A percentile compares a stretch with the other conserved stretches of the same genome.
Conservation (phyloP, 2,329 filamentous ascomycete species). For the Scopulariopsis brevicaulis region DNA sequence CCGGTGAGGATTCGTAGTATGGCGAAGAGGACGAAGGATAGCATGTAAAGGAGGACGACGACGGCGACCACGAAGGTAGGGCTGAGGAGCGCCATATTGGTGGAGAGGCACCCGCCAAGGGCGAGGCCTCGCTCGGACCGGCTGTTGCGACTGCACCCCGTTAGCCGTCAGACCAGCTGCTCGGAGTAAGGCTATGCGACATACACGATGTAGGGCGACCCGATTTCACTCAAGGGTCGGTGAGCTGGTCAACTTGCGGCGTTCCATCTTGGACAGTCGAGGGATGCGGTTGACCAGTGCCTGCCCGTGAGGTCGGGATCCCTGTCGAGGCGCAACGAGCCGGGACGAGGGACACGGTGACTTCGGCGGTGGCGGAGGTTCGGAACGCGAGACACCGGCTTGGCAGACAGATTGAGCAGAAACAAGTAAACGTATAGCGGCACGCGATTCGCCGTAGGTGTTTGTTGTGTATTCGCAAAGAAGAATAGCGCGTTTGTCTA, state of each 20-base stretch:
- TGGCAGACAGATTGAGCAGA: neutral
- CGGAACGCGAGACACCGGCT: neutral
- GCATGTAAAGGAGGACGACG: constrained; percentile 75
- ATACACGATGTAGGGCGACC: neutral
- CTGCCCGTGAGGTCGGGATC: neutral
- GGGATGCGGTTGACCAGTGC: neutral
- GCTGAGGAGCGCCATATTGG: constrained; percentile 52
- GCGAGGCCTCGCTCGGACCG: neutral
- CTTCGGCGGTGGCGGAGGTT: neutral
- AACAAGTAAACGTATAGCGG: neutral
- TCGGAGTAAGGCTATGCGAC: neutral
- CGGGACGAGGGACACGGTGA: neutral
- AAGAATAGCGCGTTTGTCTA: neutral
- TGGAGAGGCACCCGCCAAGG: neutral
- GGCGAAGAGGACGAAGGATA: constrained; percentile 87
- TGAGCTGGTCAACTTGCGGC: neutral
- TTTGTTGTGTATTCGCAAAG: neutral
- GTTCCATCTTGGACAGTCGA: neutral
- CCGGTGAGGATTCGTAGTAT: constrained; percentile 86
- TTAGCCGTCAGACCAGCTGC: neutral
- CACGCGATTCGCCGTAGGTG: neutral
- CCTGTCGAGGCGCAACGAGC: neutral
- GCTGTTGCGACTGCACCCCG: neutral
- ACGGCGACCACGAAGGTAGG: constrained; percentile 82
- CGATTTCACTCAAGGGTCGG: neutral